These are phyloP conservation scores for Saitozyma sp. DNA, from an alignment of 768 basidiomycete species.

Conservation along the genomic window DNA sequence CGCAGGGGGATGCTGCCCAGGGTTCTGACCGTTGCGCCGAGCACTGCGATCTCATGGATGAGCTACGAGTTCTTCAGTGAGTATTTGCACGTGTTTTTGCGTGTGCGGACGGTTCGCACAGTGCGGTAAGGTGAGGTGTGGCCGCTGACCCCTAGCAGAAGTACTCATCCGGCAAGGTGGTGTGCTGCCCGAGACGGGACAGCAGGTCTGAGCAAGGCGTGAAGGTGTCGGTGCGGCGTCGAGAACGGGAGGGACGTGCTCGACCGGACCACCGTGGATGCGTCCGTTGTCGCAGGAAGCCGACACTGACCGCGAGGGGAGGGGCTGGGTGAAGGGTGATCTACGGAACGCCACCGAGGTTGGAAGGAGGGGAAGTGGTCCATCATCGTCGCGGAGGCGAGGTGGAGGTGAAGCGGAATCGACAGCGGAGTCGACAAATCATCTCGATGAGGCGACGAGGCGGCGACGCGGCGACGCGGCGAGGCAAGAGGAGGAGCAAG, in stretches of 20 bases:
- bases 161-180: conserved; percentile 40
- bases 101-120: not conserved
- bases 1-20: conserved; percentile 83
- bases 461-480: too few species aligned
- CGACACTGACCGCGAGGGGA: not conserved
- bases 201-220: conserved; percentile 6
- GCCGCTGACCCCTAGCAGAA: conserved; percentile 26
- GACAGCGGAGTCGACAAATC: too few species aligned
- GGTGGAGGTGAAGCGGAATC: too few species aligned
- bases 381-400: too few species aligned
- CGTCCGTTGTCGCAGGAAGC: not conserved
- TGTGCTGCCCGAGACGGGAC: conserved; percentile 34
- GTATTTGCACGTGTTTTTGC: conserved; percentile 51
- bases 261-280: not conserved
- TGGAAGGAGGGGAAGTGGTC: too few species aligned
- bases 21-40: conserved; percentile 92
- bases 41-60: conserved; percentile 95
- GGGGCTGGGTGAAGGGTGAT: too few species aligned
- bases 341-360: too few species aligned
- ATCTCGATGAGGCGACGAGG: too few species aligned
- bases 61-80: conserved; percentile 98
- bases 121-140: not conserved
- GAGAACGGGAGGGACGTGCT: not conserved
- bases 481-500: too few species aligned
- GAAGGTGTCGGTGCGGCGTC: not conserved